These are phyloP conservation scores for Schizosaccharomyces osmophilus DNA, from an alignment of 805 yeast genomes.

Conservation along the genomic window DNA sequence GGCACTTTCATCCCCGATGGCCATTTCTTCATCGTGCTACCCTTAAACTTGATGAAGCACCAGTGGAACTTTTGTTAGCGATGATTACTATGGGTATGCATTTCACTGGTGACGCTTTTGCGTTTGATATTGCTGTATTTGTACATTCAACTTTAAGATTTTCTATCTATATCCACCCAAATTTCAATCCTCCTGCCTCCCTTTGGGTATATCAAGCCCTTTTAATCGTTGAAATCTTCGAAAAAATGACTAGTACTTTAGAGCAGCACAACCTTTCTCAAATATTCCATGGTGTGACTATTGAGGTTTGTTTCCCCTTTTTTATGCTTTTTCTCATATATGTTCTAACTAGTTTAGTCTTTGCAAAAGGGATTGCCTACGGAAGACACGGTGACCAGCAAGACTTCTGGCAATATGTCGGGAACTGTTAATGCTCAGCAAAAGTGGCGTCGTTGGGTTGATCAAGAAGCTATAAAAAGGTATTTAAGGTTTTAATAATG, in stretches of 20 bases:
- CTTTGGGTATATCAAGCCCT: background rate
- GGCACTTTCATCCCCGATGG: conserved; percentile 26
- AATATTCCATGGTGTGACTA: conserved; percentile 9
- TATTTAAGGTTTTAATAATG: background rate
- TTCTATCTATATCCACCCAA: conserved; percentile 27
- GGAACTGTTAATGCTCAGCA: background rate
- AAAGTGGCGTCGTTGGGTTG: background rate
- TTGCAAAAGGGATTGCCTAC: background rate
- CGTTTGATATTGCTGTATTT: conserved; percentile 17
- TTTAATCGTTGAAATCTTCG: conserved; percentile 13
- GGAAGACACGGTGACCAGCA: background rate
- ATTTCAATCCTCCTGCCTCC: background rate
- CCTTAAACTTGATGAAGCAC: conserved; percentile 19
- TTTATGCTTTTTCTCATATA: background rate
- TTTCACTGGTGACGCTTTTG: conserved; percentile 11
- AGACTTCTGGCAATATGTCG: background rate
- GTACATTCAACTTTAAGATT: conserved; percentile 36
- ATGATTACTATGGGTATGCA: conserved; percentile 29
- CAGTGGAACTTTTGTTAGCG: conserved; percentile 23
- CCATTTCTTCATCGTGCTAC: conserved; percentile 32
- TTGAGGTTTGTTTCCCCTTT: conserved; percentile 1
- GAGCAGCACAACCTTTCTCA: conserved; percentile 30
- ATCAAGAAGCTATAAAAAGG: background rate
- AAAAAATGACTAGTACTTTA: conserved; percentile 94
- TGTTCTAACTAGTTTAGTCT: background rate